Conservation (phyloP, 164 flowering plant species). For the Liquidambar formosana region DNA sequence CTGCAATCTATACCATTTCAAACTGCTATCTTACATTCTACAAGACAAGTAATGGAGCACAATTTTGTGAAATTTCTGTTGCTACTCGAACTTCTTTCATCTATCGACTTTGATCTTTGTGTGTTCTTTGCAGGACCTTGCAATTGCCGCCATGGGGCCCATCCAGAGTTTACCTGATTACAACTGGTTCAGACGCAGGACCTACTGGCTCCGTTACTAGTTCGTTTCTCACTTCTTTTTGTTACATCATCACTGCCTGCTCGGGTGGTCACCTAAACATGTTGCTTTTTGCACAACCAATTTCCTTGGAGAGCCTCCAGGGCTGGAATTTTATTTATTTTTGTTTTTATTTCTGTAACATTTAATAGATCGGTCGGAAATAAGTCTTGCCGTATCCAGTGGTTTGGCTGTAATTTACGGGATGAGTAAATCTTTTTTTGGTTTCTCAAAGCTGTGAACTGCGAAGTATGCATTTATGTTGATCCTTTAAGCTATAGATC, state of each 20-base stretch:
- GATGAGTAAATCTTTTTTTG: too few species aligned
- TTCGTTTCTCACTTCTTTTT: background rate
- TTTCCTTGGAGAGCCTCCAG: slow-evolving; percentile 1
- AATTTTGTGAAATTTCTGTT: background rate
- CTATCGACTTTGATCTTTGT: background rate
- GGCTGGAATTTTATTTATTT: slow-evolving; percentile 7
- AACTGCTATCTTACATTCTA: too few species aligned
- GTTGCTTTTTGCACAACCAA: slow-evolving; percentile 10
- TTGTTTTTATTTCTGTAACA: slow-evolving; percentile 7
- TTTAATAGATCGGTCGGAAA: slow-evolving; percentile 9
- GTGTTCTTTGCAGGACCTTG: slow-evolving; percentile 59
- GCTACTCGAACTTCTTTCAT: background rate
- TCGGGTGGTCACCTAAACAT: background rate
- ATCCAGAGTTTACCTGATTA: slow-evolving; percentile 81
- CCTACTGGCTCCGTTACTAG: slow-evolving; percentile 90
- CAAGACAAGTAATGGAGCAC: too few species aligned
- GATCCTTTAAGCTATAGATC: too few species aligned
- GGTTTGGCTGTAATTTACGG: background rate
- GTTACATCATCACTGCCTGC: background rate
- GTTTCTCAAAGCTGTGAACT: too few species aligned
- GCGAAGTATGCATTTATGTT: too few species aligned
- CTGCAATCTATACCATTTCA: background rate
- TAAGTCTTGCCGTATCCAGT: slow-evolving; percentile 7
- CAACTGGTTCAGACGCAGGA: slow-evolving; percentile 99
- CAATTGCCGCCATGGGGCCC: slow-evolving; percentile 90